Evolutionary conservation across 305 asterid species (phyloP).

Genomic region (Fraxinus velutina): DNA sequence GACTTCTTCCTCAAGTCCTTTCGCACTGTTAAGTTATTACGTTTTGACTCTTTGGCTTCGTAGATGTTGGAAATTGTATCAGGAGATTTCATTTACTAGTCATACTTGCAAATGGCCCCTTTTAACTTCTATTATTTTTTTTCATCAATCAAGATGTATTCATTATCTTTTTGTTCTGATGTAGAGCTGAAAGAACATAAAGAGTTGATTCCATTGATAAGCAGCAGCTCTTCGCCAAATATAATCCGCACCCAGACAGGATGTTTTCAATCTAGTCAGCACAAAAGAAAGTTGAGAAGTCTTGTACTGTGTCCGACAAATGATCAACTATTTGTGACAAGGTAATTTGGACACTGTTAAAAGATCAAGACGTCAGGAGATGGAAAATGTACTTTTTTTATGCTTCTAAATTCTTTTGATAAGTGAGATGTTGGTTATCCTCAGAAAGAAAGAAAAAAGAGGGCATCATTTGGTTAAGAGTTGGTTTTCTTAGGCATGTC

Average conservation of each 20-base stretch:
- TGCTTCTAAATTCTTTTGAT: background rate
- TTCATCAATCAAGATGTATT: background rate
- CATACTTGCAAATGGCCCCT: background rate
- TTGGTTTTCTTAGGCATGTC: background rate
- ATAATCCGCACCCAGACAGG: slow-evolving; percentile 31
- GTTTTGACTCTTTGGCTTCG: background rate
- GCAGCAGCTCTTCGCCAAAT: slow-evolving; percentile 32
- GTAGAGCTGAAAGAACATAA: slow-evolving; percentile 38
- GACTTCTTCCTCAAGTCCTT: background rate
- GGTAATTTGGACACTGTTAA: slow-evolving; percentile 27
- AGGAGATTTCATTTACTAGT: background rate
- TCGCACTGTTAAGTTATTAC: background rate
- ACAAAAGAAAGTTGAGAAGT: slow-evolving; percentile 54
- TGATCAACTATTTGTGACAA: slow-evolving; percentile 50
- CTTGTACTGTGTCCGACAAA: slow-evolving; percentile 46
- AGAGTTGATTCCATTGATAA: slow-evolving; percentile 34
- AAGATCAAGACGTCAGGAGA: background rate
- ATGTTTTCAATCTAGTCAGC: slow-evolving; percentile 37
- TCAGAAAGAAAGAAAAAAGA: background rate
- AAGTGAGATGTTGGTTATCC: slow-evolving; percentile 12
- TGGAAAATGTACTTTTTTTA: slow-evolving; percentile 10
- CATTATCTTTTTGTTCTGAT: slow-evolving; percentile 19
- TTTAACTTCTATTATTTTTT: background rate
- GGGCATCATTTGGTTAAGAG: background rate
- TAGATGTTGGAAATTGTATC: background rate